Base-by-base conservation (phyloP, 495 filamentous ascomycete genomes). In the Astrothelium subdiscretum region DNA sequence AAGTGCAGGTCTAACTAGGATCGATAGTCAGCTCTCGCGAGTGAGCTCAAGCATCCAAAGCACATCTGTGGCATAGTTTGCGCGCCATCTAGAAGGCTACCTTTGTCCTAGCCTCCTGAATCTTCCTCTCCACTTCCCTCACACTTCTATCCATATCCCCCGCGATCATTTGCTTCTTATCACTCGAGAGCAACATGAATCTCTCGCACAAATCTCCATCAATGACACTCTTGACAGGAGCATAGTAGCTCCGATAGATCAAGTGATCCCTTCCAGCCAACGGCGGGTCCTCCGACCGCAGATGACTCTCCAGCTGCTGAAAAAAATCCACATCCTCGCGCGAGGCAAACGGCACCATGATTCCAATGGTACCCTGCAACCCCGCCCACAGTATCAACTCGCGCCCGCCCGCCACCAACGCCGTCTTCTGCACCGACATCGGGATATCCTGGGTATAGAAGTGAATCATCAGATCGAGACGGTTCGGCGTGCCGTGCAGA, bases 181-280 rank as follows among this genome's bases (percentile, higher is more conserved):
- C 91, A 63, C 83, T 87, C 32, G 87, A 80, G 63, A 97, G 76
- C 57, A 91, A 72, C 59, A 87, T 82, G 72, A 90, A 99, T 69
- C 89, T 81, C 78, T 99, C 95, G 70, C 92, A 96, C 63, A 99
- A 78, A 78, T 99, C 95, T n/a, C 95, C 95, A 74, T 99, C 95
- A 70, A 99, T 95, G 31, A 95, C 85, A 0, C 90, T 90, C 80
- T 99, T 99, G 15, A 94, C 90, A 1, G 95, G 95, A n/a, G 87
- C 89, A 71, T 99, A 97, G 71, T 97, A 99, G 52, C 91, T 84
- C 60, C 95, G 80, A 69, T 96, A 99, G 54, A 96, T 92, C 31
- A 98, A 74, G 74, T 98, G 94, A 72, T 97, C 95, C 62, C 95
- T 82, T 31, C 95, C 94, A 11, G 90, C 90, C 26, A 96, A 78